These are phyloP conservation scores for Mycena chlorophos DNA, from an alignment of 768 basidiomycete species.

Conservation along the genomic window DNA sequence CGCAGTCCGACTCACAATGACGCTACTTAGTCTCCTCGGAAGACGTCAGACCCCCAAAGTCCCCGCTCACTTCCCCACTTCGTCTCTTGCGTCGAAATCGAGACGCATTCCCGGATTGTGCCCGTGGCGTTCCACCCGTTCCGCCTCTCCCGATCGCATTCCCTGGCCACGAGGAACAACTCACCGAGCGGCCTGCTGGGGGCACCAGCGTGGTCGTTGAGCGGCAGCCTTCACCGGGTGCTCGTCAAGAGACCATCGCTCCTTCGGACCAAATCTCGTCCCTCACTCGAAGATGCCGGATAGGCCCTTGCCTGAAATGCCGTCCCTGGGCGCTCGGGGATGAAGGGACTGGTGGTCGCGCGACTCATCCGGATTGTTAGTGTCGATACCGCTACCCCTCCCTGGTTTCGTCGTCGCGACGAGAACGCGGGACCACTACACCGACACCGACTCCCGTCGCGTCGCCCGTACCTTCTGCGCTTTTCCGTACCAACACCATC, in stretches of 20 bases:
- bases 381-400: not conserved
- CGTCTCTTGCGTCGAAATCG: slow-evolving; percentile 2
- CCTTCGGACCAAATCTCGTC: too few species aligned
- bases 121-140: not conserved
- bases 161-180: too few species aligned
- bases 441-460: not conserved
- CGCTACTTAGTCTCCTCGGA: not conserved
- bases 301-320: too few species aligned
- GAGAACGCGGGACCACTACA: not conserved
- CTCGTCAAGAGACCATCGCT: too few species aligned
- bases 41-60: not conserved
- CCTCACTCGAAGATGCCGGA: too few species aligned
- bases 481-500: not conserved
- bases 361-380: not conserved
- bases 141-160: not conserved
- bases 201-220: too few species aligned
- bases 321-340: too few species aligned
- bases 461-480: not conserved
- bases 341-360: too few species aligned
- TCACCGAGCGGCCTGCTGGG: too few species aligned
- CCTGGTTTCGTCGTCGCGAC: too few species aligned
- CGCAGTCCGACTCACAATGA: not conserved
- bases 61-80: not conserved
- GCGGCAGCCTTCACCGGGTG: too few species aligned
- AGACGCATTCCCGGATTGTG: not conserved